Evolutionary conservation across 257 asterid genomes (phyloP), one percentile per base, ranked within the genome.

Genomic region (Solanum sejunctum): DNA sequence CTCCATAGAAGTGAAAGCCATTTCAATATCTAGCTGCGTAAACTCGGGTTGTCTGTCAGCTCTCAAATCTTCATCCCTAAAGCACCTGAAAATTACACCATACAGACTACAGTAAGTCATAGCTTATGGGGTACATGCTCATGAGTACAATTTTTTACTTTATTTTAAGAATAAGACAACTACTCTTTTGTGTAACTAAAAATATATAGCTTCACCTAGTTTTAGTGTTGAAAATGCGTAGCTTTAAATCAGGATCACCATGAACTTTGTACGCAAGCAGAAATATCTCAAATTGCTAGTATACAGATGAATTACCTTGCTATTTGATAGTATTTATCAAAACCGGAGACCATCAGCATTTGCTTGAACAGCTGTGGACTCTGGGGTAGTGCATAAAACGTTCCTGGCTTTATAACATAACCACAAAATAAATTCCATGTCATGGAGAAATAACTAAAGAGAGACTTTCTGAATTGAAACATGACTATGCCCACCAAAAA

Each of bases 21-120:
- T 84, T 87, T 97, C 99, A 92, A 97, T 91, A 91, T 97, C 99
- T 57, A 95, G 95, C 86, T 97, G 99, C 1, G 99, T 95, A 85
- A 97, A 97, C 92, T 97, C 99, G 3, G 99, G 99, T 87, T 97
- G 99, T 85, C 99, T 94, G 87, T 97, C 99, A 54, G 99, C 99
- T 89, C 99, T 94, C 63, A 97, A 92, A 92, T 95, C 99, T 90
- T 97, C 99, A 91, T 97, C 99, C 88, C 99, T 90, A 84, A 97
- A 97, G 89, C 99, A 97, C 87, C 99, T 94, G 84, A 91, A 81
- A 72, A 83, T 43, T 45, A 85, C 56, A 81, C 51, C 49, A 28
- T 54, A 55, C 85, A 70, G 32, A 15, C 52, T 5, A 21, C 49
- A 8, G 54, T 56, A 57, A 69, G 61, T 86, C 43, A 13, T 12